Evolutionary conservation across 192 early-diverging fungal species (phyloP).

Genomic region (Linnemannia hyalina): DNA sequence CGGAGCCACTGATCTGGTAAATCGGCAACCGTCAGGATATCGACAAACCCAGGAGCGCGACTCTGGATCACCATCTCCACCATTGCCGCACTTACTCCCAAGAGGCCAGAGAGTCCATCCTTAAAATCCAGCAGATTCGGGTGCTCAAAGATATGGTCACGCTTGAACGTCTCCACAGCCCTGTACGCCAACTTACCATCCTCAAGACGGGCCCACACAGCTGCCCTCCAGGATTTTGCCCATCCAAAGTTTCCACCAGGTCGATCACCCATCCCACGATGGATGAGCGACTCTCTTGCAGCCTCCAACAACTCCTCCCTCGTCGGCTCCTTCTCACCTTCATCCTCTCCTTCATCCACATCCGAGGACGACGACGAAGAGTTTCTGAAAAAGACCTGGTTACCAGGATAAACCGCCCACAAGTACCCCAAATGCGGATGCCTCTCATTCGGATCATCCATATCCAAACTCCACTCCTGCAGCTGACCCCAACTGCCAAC

Average conservation of each 20-base stretch:
- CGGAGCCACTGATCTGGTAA: slow-evolving; percentile 32
- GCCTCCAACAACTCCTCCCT: slow-evolving; percentile 24
- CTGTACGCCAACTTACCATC: slow-evolving; percentile 11
- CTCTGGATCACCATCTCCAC: slow-evolving; percentile 49
- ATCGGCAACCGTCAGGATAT: slow-evolving; percentile 20
- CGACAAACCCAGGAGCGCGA: slow-evolving; percentile 16
- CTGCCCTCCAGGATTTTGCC: slow-evolving; percentile 50
- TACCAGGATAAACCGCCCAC: slow-evolving; percentile 47
- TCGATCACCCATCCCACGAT: slow-evolving; percentile 18
- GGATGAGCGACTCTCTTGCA: neutral
- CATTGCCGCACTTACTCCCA: slow-evolving; percentile 38
- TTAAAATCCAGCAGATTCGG: slow-evolving; percentile 28
- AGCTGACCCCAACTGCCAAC: slow-evolving; percentile 46
- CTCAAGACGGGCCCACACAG: slow-evolving; percentile 38
- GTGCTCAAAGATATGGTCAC: slow-evolving; percentile 4
- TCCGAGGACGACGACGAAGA: neutral
- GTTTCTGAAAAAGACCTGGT: slow-evolving; percentile 26
- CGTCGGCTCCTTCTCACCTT: neutral
- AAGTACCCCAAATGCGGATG: slow-evolving; percentile 46
- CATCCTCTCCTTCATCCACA: neutral
- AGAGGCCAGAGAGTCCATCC: slow-evolving; percentile 30
- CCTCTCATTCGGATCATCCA: slow-evolving; percentile 38
- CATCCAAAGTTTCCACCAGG: slow-evolving; percentile 22
- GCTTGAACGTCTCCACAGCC: slow-evolving; percentile 23
- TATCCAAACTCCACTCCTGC: slow-evolving; percentile 55